A percentile compares a stretch with the other conserved stretches of the same genome.
These are phyloP conservation scores for Myotisia sp. DNA, from an alignment of 2,329 filamentous ascomycete species.

Conservation along the genomic window DNA sequence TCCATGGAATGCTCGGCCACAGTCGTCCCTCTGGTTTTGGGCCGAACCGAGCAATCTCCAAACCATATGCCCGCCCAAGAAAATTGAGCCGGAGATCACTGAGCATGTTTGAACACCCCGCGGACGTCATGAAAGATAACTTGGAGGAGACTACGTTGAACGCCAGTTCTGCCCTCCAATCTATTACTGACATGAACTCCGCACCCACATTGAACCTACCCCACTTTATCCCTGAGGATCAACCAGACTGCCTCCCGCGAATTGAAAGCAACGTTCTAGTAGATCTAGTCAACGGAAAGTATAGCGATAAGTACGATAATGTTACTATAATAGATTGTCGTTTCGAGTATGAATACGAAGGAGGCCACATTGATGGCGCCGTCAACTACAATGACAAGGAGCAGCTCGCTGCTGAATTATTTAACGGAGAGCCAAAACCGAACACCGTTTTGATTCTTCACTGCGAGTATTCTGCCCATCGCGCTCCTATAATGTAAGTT, in stretches of 20 bases:
- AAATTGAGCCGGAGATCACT: slow-evolving; percentile 84
- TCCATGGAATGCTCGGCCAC: slow-evolving; percentile 37
- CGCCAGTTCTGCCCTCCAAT: slow-evolving; percentile 47
- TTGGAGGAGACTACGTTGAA: slow-evolving; percentile 46
- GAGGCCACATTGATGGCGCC: slow-evolving; percentile 84
- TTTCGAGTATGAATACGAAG: slow-evolving; percentile 97
- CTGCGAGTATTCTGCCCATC: slow-evolving; percentile 96
- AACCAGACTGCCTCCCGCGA: slow-evolving; percentile 73
- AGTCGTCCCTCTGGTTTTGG: slow-evolving; percentile 61
- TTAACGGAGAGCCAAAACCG: slow-evolving; percentile 50
- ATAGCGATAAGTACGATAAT: slow-evolving; percentile 59
- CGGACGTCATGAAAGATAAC: slow-evolving; percentile 63
- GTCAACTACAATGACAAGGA: slow-evolving; percentile 98
- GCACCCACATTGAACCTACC: slow-evolving; percentile 60
- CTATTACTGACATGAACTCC: slow-evolving; percentile 74
- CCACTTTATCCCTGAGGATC: slow-evolving; percentile 66
- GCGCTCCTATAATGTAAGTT: slow-evolving; percentile 72
- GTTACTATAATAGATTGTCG: slow-evolving; percentile 88
- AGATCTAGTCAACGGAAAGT: slow-evolving; percentile 76
- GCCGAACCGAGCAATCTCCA: slow-evolving; percentile 59
- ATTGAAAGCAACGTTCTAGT: slow-evolving; percentile 72
- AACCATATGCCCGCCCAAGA: slow-evolving; percentile 58
- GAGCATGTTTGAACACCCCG: slow-evolving; percentile 94
- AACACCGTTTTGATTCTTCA: slow-evolving; percentile 81
- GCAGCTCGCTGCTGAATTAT: slow-evolving; percentile 62